Conservation (phyloP, 139 green algal genomes). For the Mychonastes homosphaera region DNA sequence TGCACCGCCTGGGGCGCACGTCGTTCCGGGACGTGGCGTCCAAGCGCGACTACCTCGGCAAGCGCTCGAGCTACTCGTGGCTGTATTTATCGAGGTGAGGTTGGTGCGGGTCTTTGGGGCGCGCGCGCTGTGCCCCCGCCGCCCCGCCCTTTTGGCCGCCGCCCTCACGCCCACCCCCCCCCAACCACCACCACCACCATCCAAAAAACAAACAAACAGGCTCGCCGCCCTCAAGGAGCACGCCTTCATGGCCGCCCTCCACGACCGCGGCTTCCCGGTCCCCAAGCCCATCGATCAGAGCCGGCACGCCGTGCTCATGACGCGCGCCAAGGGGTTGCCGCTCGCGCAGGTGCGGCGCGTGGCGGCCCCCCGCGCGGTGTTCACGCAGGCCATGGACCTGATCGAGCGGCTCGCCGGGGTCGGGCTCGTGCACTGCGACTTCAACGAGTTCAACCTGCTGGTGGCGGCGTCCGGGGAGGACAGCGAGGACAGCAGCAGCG, state of each 20-base stretch:
- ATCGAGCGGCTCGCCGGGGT: slow-evolving; percentile 56
- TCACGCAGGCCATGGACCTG: slow-evolving; percentile 63
- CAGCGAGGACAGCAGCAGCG: no score
- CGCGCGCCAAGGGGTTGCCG: slow-evolving; percentile 4
- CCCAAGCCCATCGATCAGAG: slow-evolving; percentile 86
- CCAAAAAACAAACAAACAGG: no score
- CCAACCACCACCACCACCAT: no score
- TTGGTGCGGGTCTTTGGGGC: no score
- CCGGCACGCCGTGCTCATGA: slow-evolving; percentile 93
- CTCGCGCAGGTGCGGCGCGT: slow-evolving; percentile 50
- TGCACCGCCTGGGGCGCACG: slow-evolving; percentile 93
- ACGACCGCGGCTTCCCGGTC: slow-evolving; percentile 81
- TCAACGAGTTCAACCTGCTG: slow-evolving; percentile 99
- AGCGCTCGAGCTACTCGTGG: slow-evolving; percentile 66
- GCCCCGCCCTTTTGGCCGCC: no score
- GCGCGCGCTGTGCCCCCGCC: no score
- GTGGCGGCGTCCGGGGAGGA: no score
- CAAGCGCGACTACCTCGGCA: slow-evolving; percentile 93
- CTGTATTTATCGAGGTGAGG: slow-evolving; percentile 75
- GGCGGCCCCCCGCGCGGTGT: slow-evolving; percentile 52
- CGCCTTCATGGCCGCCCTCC: slow-evolving; percentile 94
- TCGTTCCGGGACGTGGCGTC: slow-evolving; percentile 92
- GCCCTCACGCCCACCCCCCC: no score
- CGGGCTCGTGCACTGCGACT: slow-evolving; percentile 97
- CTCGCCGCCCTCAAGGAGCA: slow-evolving; percentile 92